Evolutionary conservation across 2,329 filamentous ascomycete genomes (phyloP), one percentile per base, ranked within the genome.

Genomic region (Nigrograna mackinnonii): DNA sequence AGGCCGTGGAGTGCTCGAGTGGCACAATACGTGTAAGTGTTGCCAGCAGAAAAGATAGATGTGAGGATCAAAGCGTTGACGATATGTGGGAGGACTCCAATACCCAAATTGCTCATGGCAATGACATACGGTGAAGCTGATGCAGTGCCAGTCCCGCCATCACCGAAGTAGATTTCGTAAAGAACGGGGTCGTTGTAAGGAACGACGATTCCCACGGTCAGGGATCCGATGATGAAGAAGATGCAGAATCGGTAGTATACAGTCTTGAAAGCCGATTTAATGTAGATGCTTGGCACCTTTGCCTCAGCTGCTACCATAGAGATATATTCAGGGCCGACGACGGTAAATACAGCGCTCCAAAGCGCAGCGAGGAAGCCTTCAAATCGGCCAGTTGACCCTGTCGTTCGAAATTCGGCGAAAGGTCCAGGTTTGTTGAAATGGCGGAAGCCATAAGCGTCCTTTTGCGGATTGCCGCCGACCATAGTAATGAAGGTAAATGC

Each of bases 141-240:
- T 80, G 53, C 83, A 84, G 3, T 81, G 82, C 19, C n/a, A n/a
- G n/a, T n/a, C n/a, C n/a, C n/a, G n/a, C n/a, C n/a, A n/a, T n/a
- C n/a, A n/a, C n/a, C n/a, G n/a, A n/a, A n/a, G n/a, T n/a, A n/a
- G n/a, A 68, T 63, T 1, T 79, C 84, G 26, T 89, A 72, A 42
- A 87, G 87, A 11, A 86, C 88, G 7, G 89, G 72, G 37, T 91
- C 82, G 50, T 90, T 82, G 47, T 84, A 82, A 0, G 86, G 85
- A 17, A 70, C 47, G 20, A 72, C 64, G 22, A 76, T 69, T 19
- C 74, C 72, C 7, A 72, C 67, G 44, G 66, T 70, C 12, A 77
- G 57, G 5, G 73, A 70, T 16, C 71, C 70, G 2, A 70, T 60
- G 41, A 76, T 71, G 57, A 75, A 76, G 62, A 76, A 75, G 49